phyloP scores from a whole-genome alignment of 73 alveolate species.

The Blepharisma stoltei region DNA sequence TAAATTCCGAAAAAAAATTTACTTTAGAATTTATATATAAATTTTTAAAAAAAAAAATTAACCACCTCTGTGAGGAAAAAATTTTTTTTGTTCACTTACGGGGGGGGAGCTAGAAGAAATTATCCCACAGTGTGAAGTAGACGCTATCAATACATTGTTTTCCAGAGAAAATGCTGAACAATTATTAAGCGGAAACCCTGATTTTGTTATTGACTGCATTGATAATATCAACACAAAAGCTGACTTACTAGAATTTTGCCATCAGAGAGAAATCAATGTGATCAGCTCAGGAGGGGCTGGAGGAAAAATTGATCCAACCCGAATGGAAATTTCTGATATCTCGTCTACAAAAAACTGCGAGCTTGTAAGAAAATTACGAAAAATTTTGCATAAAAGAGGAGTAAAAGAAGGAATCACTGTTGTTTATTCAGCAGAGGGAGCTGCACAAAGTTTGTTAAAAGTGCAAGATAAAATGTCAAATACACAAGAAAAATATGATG shows the following conservation, averaged over 20 bases:
- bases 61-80: too few relatives aligned
- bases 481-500: slow-evolving; percentile 45
- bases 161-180: slow-evolving; percentile 52
- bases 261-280: slow-evolving; percentile 44
- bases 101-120: too few relatives aligned
- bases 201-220: slow-evolving; percentile 82
- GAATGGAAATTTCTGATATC: slow-evolving; percentile 70
- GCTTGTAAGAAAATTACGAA: slow-evolving; percentile 35
- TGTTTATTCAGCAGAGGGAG: slow-evolving; percentile 57
- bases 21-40: too few relatives aligned
- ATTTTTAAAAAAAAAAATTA: too few relatives aligned
- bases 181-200: slow-evolving; percentile 57
- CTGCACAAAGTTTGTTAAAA: slow-evolving; percentile 56
- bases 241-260: slow-evolving; percentile 67
- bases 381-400: background rate
- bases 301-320: slow-evolving; percentile 79
- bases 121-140: slow-evolving; percentile 60
- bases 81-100: too few relatives aligned
- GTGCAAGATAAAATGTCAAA: slow-evolving; percentile 54
- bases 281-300: slow-evolving; percentile 89
- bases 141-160: slow-evolving; percentile 57
- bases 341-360: slow-evolving; percentile 47
- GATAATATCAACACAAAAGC: slow-evolving; percentile 81
- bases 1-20: too few relatives aligned
- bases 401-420: slow-evolving; percentile 43